Base-by-base conservation (phyloP, 768 basidiomycete genomes). In the Termitomyces sp. region DNA sequence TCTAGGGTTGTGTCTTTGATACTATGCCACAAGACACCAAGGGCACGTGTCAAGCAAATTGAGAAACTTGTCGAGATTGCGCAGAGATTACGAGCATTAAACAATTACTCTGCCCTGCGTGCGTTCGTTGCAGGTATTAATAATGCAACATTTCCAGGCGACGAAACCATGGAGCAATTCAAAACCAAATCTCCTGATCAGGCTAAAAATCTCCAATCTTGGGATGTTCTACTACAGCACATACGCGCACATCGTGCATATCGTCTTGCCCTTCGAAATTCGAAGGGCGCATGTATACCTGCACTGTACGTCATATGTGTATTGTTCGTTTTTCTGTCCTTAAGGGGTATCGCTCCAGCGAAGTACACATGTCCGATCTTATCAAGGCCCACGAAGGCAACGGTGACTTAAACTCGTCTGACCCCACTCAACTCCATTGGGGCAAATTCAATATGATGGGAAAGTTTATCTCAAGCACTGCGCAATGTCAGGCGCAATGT, bases 41-140 rank as follows among this genome's bases (percentile, higher is more conserved):
- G 83, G 70, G 71, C 78, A 46, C 86, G 96, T 44, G 90, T 88
- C 4, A 83, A 80, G 59, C 87, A 94, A 65, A 89, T 95, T 59
- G 93, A 97, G 69, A 92, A 92, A 68, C 87, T 98, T 59, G 86
- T 94, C 27, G 86, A 89, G 51, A 84, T 98, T 62, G 93, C 91
- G 0, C 81, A 85, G 58, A 84, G 84, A 56, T 79, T 99, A 44
- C 87, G 96, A 34, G 78, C 81, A 13, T 70, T 91, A 48, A 94
- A 96, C 72, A 98, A 99, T 69, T 98, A 97, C 70, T 93, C 94
- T 36, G 91, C 90, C 0, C 74, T 97, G 55, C 93, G 93, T 47
- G 93, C 95, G 11, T 86, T 98, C 64, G 87, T 98, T n/a, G 91
- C 93, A 31, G 96, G 95, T 5, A 91, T 98, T 73, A 90, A 91